Percentiles rank a stretch among this genome's conserved stretches.
These are phyloP conservation scores for Neospermospora avenae DNA, from an alignment of 2,329 filamentous ascomycete genomes.

Conservation along the genomic window DNA sequence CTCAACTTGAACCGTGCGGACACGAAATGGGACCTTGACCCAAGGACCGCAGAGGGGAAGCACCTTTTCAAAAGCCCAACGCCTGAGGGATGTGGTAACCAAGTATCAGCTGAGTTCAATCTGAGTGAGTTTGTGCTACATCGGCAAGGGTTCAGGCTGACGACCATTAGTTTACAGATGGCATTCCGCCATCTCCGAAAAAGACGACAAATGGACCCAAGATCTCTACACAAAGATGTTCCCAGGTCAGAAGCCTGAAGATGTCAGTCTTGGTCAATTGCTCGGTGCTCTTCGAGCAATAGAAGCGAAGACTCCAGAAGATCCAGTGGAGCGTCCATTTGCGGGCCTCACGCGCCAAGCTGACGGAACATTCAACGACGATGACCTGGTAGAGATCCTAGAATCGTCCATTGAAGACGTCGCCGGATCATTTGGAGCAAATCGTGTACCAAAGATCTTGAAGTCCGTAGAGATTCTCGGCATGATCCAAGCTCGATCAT, in stretches of 20 bases:
- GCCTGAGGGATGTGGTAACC: conserved; percentile 73
- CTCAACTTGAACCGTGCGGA: conserved; percentile 32
- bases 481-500: conserved; percentile 72
- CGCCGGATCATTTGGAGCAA: conserved; percentile 67
- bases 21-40: conserved; percentile 64
- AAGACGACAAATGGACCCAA: conserved; percentile 79
- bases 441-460: conserved; percentile 71
- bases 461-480: conserved; percentile 75
- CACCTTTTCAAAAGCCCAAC: conserved; percentile 47
- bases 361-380: conserved; percentile 70
- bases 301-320: conserved; percentile 56
- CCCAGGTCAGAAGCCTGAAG: conserved; percentile 44
- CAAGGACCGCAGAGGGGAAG: conserved; percentile 63
- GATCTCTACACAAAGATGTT: conserved; percentile 63
- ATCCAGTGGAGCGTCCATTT: conserved; percentile 69
- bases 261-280: conserved; percentile 59
- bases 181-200: conserved; percentile 74
- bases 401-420: conserved; percentile 69
- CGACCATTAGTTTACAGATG: conserved; percentile 63
- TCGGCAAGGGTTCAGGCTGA: conserved; percentile 3
- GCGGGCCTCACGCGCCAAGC: conserved; percentile 59
- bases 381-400: conserved; percentile 71
- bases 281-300: conserved; percentile 60
- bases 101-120: conserved; percentile 86
- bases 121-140: conserved; percentile 43